Evolutionary conservation across 176 grass and related monocot genomes (phyloP).

Genomic region (Triticum turgidum): DNA sequence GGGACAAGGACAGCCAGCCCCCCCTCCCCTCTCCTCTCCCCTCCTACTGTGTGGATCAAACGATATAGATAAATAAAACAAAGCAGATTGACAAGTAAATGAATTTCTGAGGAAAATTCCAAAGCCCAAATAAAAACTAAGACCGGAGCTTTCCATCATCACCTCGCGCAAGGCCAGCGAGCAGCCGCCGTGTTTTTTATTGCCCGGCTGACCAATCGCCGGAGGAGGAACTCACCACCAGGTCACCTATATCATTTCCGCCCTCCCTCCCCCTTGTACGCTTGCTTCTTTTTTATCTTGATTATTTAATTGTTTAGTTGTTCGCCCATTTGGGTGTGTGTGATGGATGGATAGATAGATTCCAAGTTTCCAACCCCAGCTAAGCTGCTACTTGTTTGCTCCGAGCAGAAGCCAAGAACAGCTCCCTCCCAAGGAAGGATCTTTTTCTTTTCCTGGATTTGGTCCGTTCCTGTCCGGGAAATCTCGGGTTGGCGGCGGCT

Average conservation of each 20-base stretch:
- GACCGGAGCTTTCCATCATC: not conserved
- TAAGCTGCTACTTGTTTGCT: constrained; percentile 23
- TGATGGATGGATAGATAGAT: constrained; percentile 38
- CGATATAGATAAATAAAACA: not conserved
- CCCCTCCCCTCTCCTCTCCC: not conserved
- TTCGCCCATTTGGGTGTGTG: constrained; percentile 32
- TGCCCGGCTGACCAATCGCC: constrained; percentile 36
- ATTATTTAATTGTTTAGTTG: constrained; percentile 35
- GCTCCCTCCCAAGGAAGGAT: constrained; percentile 34
- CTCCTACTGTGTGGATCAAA: not conserved
- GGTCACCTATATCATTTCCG: constrained; percentile 36
- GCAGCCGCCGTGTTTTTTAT: constrained; percentile 21
- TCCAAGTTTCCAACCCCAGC: constrained; percentile 48
- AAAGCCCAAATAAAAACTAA: constrained; percentile 31
- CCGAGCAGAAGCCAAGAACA: constrained; percentile 28
- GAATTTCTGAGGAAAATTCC: not conserved
- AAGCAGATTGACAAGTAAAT: not conserved
- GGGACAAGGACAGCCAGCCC: constrained; percentile 25
- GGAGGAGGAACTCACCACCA: constrained; percentile 29
- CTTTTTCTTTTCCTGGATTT: constrained; percentile 14
- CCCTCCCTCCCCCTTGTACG: not conserved
- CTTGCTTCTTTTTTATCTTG: not conserved
- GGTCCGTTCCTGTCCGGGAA: constrained; percentile 12
- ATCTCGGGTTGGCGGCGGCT: not conserved
- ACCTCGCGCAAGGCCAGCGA: constrained; percentile 12